A percentile compares a stretch with the other conserved stretches of the same genome.
Evolutionary conservation across 1,139 yeast genomes (phyloP).

Genomic region (Kurtzmaniella quercitrusa): DNA sequence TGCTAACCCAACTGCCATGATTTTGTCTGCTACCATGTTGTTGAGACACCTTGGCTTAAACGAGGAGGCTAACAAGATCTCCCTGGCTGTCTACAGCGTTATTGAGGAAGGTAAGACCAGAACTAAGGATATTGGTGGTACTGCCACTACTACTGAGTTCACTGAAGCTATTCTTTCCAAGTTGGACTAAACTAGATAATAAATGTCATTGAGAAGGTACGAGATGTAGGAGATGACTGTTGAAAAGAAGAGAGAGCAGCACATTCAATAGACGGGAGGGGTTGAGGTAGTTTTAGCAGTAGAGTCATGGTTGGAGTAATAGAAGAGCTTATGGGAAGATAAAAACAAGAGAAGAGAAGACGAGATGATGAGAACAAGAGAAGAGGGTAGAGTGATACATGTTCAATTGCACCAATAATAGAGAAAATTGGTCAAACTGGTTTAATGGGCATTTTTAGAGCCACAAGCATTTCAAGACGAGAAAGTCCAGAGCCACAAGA

Average conservation of each 20-base stretch:
- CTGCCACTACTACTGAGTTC: constrained; percentile 85
- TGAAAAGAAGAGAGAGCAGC: neutral
- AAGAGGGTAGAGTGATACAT: too few relatives aligned
- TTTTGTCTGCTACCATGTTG: constrained; percentile 84
- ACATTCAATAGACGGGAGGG: too few relatives aligned
- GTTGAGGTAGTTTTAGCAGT: too few relatives aligned
- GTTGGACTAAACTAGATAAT: constrained; percentile 33
- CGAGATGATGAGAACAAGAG: too few relatives aligned
- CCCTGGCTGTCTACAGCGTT: constrained; percentile 84
- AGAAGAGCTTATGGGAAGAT: too few relatives aligned
- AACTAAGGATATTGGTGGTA: constrained; percentile 88
- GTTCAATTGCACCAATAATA: too few relatives aligned
- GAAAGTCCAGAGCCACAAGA: too few relatives aligned
- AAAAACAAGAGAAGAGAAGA: too few relatives aligned
- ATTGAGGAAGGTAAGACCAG: constrained; percentile 79
- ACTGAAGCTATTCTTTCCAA: constrained; percentile 77
- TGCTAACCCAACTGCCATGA: constrained; percentile 98
- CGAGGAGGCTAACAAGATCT: constrained; percentile 76
- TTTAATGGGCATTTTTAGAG: too few relatives aligned
- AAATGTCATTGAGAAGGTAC: constrained; percentile 1
- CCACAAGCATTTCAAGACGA: too few relatives aligned
- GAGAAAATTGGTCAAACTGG: too few relatives aligned
- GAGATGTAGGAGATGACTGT: neutral
- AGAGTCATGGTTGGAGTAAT: too few relatives aligned
- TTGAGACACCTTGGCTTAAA: constrained; percentile 92